Evolutionary conservation across 2,329 filamentous ascomycete species (phyloP), one percentile per base, ranked within the genome.

Genomic region (Xylariaceae sp.): DNA sequence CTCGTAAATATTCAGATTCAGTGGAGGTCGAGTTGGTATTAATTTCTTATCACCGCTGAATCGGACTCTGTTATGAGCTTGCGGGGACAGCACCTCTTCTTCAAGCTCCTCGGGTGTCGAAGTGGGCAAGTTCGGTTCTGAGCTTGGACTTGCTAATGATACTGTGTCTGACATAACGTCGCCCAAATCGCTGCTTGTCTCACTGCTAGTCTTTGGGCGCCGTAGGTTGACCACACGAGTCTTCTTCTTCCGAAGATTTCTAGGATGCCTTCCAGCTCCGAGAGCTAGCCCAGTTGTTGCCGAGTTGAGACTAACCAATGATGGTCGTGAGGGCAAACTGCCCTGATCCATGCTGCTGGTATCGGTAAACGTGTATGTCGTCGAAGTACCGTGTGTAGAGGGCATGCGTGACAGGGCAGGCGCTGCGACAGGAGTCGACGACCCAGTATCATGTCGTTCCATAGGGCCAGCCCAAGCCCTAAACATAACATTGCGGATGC

Each of bases 401-500:
- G 86, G 82, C 5, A 82, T 82, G 67, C 86, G 82, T 35, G 80
- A 81, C 15, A 91, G 70, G 36, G 78, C 79, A 5, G 81, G 81
- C 2, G 80, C 77, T 10, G 75, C 69, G 15, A 76, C 70, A 7
- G 81, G 76, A 7, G 74, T 78, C 70, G 80, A 68, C 71, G 80
- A 43, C 60, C 66, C 62, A 51, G 77, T 67, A 53, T 94, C 89
- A 36, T 79, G 79, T 53, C 85, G 80, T 57, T 96, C 92, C 44
- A 83, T 81, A 29, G 87, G 84, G 33, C 89, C 89, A 13, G 93
- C 90, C 91, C 92, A 96, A 26, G 93, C 94, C 55, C 94, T 84
- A 72, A 96, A 97, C 21, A 97, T 88, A 3, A 91, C 90, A 71
- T 97, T 91, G 46, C 85, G 80, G 53, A 97, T 93, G n/a, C 88